Evolutionary conservation across 352 stramenopile genomes (phyloP).

Genomic region (Pythium monospermum): DNA sequence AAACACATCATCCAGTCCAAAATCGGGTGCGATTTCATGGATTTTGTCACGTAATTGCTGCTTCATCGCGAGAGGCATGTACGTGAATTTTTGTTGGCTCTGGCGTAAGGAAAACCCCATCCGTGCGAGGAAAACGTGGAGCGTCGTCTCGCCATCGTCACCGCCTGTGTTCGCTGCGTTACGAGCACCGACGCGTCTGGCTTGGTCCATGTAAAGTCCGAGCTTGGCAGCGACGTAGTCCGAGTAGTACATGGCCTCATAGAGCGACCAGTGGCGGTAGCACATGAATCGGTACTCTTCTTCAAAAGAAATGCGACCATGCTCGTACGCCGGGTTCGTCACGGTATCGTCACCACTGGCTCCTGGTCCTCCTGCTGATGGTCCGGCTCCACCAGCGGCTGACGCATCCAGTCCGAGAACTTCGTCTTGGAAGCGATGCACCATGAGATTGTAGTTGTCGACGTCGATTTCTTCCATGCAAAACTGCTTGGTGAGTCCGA

Average conservation of each 20-base stretch:
- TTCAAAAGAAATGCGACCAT: constrained; percentile 85
- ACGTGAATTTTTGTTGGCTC: constrained; percentile 94
- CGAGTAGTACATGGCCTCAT: constrained; percentile 95
- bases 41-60: constrained; percentile 91
- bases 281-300: constrained; percentile 97
- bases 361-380: too few relatives aligned
- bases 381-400: constrained; percentile 35
- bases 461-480: constrained; percentile 90
- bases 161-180: constrained; percentile 32
- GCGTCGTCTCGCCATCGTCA: constrained; percentile 52
- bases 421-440: constrained; percentile 88
- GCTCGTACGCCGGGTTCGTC: constrained; percentile 55
- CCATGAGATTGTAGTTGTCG: constrained; percentile 89
- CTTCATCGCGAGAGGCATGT: constrained; percentile 93
- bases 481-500: constrained; percentile 96
- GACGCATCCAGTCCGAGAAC: constrained; percentile 71
- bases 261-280: constrained; percentile 93
- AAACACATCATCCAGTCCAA: constrained; percentile 94
- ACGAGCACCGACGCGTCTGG: constrained; percentile 53
- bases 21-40: constrained; percentile 90
- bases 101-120: constrained; percentile 96
- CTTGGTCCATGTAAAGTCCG: constrained; percentile 65
- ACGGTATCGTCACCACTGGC: constrained; percentile 21
- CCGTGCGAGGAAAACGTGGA: constrained; percentile 94
- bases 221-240: constrained; percentile 93